These are phyloP conservation scores for Metschnikowia lochheadii DNA, from an alignment of 805 yeast species.

Conservation along the genomic window DNA sequence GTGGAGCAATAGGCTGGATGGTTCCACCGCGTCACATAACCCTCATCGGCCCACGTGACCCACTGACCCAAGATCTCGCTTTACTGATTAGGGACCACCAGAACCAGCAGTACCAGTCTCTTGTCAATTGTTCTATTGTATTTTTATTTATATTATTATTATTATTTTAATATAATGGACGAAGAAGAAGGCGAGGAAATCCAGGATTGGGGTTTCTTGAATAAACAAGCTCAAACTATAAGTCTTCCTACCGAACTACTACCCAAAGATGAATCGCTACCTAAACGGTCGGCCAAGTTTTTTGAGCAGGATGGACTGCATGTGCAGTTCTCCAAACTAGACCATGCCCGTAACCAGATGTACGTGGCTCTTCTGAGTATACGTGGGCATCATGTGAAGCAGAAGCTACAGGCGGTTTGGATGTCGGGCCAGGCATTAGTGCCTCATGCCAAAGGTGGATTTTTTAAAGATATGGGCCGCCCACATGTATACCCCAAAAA, in stretches of 20 bases:
- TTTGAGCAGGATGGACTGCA: constrained; percentile 76
- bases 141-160: not conserved
- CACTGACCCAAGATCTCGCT: not conserved
- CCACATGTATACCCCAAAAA: constrained; percentile 18
- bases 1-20: not conserved
- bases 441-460: constrained; percentile 61
- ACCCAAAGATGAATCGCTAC: constrained; percentile 33
- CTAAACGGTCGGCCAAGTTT: constrained; percentile 81
- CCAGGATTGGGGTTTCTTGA: constrained; percentile 50
- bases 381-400: constrained; percentile 49
- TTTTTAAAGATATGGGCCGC: constrained; percentile 70
- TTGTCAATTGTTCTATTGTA: not conserved
- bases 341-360: constrained; percentile 64
- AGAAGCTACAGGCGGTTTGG: constrained; percentile 50
- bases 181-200: constrained; percentile 32
- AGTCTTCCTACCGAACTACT: not conserved
- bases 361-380: constrained; percentile 54
- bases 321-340: constrained; percentile 45
- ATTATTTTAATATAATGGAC: constrained; percentile 5
- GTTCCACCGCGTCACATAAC: not conserved
- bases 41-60: constrained; percentile 2
- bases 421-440: constrained; percentile 29
- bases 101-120: not conserved
- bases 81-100: not conserved
- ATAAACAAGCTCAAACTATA: constrained; percentile 3